Base-by-base conservation (phyloP, 306 rosid genomes). In the Vigna unguiculata region DNA sequence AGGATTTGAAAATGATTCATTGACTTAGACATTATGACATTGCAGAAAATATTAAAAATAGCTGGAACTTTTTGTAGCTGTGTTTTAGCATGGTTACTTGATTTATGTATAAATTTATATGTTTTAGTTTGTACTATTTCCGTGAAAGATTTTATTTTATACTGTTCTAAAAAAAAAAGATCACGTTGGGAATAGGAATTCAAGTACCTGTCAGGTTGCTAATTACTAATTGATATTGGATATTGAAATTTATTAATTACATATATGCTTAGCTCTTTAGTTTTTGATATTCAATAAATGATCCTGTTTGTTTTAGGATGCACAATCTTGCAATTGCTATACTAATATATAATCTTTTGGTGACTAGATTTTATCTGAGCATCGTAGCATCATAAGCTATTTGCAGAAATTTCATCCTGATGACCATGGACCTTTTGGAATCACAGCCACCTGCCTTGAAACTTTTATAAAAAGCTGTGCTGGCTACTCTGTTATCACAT, bases 401-500 rank as follows among this genome's bases (percentile, higher is more conserved):
- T 87, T 95, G 80, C 99, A 95, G 80, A 92, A 92, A 86, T 89
- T 87, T 88, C 99, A 95, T 88, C 91, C 97, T 7, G 99, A 95
- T 85, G 97, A 92, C 62, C 93, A 92, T 41, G 99, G 99, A 19
- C 97, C 99, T 61, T 95, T 88, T 74, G 99, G 99, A 77, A 86
- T 95, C 74, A 92, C 97, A 66, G 96, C 97, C 62, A 83, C 88
- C 76, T 95, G 99, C 83, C 97, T 95, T 60, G 99, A 95, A 91
- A 92, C 99, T 30, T 95, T 95, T 74, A 92, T 92, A 76, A 95
- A 95, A 84, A 95, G 99, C 78, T 95, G 99, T 64, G 97, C 99
- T 86, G 99, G 99, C 74, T 95, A 95, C 87, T 95, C 99, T 16
- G 99, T 95, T 38, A 95, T 95, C 81, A 95, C 99, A n/a, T 95